These are phyloP conservation scores for Takashimella koratensis DNA, from an alignment of 1,284 basidiomycete species.

Conservation along the genomic window DNA sequence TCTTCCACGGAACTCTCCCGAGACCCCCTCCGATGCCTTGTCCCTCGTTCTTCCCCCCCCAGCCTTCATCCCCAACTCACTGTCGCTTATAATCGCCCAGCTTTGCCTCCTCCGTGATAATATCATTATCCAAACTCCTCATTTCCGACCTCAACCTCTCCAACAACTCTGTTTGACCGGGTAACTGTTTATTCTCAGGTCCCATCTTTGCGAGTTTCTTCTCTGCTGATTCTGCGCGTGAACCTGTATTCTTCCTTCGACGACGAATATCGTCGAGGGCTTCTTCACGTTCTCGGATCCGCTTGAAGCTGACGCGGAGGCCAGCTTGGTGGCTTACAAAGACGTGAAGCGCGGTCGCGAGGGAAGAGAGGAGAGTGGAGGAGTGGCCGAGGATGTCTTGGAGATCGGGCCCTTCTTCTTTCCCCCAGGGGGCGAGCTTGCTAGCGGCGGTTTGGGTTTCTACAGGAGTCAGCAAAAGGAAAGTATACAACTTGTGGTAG, in stretches of 20 bases:
- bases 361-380: conserved; percentile 65
- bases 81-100: conserved; percentile 80
- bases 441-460: conserved; percentile 71
- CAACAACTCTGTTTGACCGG: conserved; percentile 69
- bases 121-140: conserved; percentile 71
- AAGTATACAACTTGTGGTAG: not conserved
- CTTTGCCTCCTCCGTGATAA: conserved; percentile 75
- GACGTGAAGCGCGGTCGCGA: conserved; percentile 64
- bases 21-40: too few species aligned
- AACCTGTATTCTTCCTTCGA: conserved; percentile 62
- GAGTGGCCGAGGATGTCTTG: conserved; percentile 76
- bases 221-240: conserved; percentile 81
- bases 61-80: too few species aligned
- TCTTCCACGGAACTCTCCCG: too few species aligned
- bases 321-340: conserved; percentile 70
- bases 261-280: conserved; percentile 71
- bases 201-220: conserved; percentile 87
- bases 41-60: not conserved
- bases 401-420: conserved; percentile 76
- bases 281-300: conserved; percentile 77
- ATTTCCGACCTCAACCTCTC: conserved; percentile 75
- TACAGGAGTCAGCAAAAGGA: conserved; percentile 63
- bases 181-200: conserved; percentile 81
- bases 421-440: conserved; percentile 71
- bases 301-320: conserved; percentile 59